Evolutionary conservation across 495 filamentous ascomycete genomes (phyloP).

Genomic region (Neurospora sp.): DNA sequence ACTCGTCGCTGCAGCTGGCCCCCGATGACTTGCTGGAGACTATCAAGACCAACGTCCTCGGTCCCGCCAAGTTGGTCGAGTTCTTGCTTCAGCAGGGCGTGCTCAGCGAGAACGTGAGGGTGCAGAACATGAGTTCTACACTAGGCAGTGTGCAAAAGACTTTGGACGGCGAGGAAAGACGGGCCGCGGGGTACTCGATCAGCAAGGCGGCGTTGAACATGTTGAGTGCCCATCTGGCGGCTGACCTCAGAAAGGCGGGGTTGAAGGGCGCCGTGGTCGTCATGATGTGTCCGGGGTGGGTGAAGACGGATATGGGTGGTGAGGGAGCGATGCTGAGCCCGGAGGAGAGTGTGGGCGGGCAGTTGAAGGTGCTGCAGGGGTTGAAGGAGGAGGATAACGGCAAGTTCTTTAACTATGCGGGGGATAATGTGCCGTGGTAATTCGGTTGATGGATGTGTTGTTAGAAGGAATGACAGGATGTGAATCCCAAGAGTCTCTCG

Average conservation of each 20-base stretch:
- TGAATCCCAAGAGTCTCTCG: not conserved
- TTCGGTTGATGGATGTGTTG: too few relatives aligned
- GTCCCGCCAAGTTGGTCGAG: slow-evolving; percentile 28
- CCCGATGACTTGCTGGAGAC: slow-evolving; percentile 20
- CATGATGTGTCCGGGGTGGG: slow-evolving; percentile 52
- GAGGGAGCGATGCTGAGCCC: slow-evolving; percentile 34
- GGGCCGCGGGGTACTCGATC: slow-evolving; percentile 27
- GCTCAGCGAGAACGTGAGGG: slow-evolving; percentile 8
- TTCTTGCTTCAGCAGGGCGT: slow-evolving; percentile 13
- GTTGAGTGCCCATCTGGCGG: slow-evolving; percentile 31
- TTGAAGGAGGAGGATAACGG: slow-evolving; percentile 30
- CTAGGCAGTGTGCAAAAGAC: slow-evolving; percentile 19
- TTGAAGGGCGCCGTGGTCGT: slow-evolving; percentile 35
- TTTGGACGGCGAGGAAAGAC: slow-evolving; percentile 2
- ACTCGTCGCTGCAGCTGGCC: slow-evolving; percentile 26
- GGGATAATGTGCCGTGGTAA: slow-evolving; percentile 20
- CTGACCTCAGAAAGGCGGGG: slow-evolving; percentile 15
- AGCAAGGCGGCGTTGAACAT: slow-evolving; percentile 34
- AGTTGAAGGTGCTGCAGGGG: slow-evolving; percentile 17
- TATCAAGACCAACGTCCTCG: slow-evolving; percentile 30
- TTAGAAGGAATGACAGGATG: too few relatives aligned
- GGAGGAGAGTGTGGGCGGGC: slow-evolving; percentile 32
- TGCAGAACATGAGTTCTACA: slow-evolving; percentile 31
- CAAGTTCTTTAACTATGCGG: slow-evolving; percentile 18
- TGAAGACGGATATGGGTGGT: slow-evolving; percentile 53